phyloP scores from a whole-genome alignment of 805 yeast species.

The Nakazawaea pomicola region DNA sequence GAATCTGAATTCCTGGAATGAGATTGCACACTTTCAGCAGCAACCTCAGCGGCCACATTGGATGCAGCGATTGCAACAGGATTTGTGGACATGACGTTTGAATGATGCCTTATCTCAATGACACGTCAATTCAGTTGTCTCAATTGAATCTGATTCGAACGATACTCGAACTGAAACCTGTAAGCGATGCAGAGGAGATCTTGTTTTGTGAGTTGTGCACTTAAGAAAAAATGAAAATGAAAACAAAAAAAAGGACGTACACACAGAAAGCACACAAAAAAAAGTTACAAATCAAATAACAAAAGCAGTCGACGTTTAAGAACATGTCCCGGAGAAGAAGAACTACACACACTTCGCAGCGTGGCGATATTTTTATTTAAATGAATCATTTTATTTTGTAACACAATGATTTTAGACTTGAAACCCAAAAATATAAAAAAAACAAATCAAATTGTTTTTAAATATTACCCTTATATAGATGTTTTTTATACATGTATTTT shows the following conservation, averaged over 20 bases:
- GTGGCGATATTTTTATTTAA: no score
- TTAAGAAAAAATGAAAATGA: background rate
- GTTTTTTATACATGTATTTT: slow-evolving; percentile 1
- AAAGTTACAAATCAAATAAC: no score
- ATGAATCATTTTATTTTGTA: background rate
- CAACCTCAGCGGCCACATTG: slow-evolving; percentile 13
- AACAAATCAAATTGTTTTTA: background rate
- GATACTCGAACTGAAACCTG: background rate
- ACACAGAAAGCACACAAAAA: no score
- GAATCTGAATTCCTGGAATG: slow-evolving; percentile 15
- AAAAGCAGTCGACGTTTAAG: no score
- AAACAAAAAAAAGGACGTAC: background rate
- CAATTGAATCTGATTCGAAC: no score
- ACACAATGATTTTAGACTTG: background rate
- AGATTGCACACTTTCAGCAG: slow-evolving; percentile 11
- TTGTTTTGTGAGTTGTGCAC: background rate
- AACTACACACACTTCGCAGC: no score
- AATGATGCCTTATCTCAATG: no score
- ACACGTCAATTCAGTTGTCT: background rate
- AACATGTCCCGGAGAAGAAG: no score
- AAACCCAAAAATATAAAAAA: slow-evolving; percentile 5
- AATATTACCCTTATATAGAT: slow-evolving; percentile 2
- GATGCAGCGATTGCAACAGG: slow-evolving; percentile 9
- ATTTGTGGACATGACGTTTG: slow-evolving; percentile 11
- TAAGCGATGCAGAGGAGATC: background rate